Evolutionary conservation across 306 rosid species (phyloP).

Genomic region (Abrus pulchellus): DNA sequence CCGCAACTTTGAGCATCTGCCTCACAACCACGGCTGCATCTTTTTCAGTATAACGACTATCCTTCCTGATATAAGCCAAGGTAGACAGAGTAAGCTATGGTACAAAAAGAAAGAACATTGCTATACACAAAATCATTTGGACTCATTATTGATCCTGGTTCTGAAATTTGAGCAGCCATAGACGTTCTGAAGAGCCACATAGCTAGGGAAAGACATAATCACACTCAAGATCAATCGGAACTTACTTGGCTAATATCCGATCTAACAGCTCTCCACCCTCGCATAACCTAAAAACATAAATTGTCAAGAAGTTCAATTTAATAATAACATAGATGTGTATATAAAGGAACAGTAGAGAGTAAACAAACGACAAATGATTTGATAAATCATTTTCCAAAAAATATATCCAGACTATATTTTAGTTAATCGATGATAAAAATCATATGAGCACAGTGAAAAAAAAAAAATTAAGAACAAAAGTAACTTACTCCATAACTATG

Average conservation of each 20-base stretch:
- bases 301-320: conserved; percentile 12
- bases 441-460: conserved; percentile 22
- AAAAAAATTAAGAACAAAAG: conserved; percentile 21
- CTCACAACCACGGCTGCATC: conserved; percentile 97
- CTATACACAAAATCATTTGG: conserved; percentile 36
- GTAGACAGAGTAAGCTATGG: conserved; percentile 43
- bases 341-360: conserved; percentile 20
- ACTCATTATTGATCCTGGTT: conserved; percentile 20
- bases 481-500: conserved; percentile 98
- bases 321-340: neutral
- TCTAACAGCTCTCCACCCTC: conserved; percentile 98
- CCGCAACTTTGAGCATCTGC: conserved; percentile 99
- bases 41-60: conserved; percentile 93
- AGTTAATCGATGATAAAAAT: conserved; percentile 41
- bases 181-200: conserved; percentile 22
- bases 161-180: conserved; percentile 24
- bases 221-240: conserved; percentile 40
- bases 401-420: conserved; percentile 7
- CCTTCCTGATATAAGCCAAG: conserved; percentile 74
- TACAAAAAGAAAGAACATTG: neutral
- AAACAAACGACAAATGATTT: conserved; percentile 29
- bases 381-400: conserved; percentile 37
- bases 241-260: conserved; percentile 96
- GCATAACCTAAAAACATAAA: conserved; percentile 72
- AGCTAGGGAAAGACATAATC: conserved; percentile 18